These are phyloP conservation scores for Kuraishia floccosa DNA, from an alignment of 805 yeast species.

Conservation along the genomic window DNA sequence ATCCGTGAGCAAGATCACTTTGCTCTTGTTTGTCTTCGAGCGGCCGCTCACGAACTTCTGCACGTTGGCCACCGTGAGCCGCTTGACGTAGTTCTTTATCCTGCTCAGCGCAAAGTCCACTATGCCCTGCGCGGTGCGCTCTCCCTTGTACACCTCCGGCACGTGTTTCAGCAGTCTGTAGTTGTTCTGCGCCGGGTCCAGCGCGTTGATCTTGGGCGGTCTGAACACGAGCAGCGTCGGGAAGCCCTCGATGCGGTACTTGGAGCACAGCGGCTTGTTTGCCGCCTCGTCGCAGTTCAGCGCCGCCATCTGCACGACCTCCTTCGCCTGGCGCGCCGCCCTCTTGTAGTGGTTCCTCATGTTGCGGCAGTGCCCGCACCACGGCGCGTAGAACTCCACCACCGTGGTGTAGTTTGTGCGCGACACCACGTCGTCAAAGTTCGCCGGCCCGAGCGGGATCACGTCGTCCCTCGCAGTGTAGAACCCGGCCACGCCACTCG, in stretches of 20 bases:
- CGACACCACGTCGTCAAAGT: conserved; percentile 56
- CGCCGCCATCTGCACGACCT: conserved; percentile 58
- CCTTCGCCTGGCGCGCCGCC: conserved; percentile 48
- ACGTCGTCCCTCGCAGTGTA: conserved; percentile 33
- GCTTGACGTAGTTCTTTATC: conserved; percentile 55
- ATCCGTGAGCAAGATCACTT: conserved; percentile 42
- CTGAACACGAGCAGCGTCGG: conserved; percentile 79
- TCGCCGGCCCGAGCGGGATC: conserved; percentile 41
- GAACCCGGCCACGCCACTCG: conserved; percentile 13
- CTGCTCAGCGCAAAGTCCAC: conserved; percentile 42
- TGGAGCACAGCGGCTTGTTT: conserved; percentile 61
- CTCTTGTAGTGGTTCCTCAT: conserved; percentile 54
- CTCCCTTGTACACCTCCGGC: conserved; percentile 49
- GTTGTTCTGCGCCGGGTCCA: conserved; percentile 6
- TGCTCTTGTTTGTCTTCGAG: conserved; percentile 13
- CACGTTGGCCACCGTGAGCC: conserved; percentile 24
- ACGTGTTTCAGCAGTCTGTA: conserved; percentile 26
- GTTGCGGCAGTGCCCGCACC: conserved; percentile 93
- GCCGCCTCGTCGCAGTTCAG: conserved; percentile 71
- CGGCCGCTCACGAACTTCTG: conserved; percentile 12
- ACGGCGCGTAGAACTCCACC: conserved; percentile 90
- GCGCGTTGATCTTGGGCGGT: conserved; percentile 50
- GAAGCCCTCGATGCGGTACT: conserved; percentile 58
- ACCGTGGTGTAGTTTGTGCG: conserved; percentile 68
- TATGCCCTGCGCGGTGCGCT: conserved; percentile 43